phyloP scores from a whole-genome alignment of 176 grass and related monocot genomes.

The Musa schizocarpa region DNA sequence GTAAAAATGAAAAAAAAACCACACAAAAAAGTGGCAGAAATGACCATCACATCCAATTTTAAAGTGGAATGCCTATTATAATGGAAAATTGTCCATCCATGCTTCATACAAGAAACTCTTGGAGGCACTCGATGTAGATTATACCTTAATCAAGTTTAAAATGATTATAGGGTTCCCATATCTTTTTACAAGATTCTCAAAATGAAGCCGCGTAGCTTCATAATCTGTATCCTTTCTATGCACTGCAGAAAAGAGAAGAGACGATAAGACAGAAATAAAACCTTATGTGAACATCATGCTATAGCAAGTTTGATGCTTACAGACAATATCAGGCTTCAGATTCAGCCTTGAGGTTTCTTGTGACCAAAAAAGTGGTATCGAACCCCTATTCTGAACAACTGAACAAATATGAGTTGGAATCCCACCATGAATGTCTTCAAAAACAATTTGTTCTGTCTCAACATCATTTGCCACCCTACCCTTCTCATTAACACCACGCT shows the following conservation, averaged over 20 bases:
- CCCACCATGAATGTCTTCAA: constrained; percentile 39
- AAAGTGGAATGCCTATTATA: background rate
- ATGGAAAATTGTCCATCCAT: background rate
- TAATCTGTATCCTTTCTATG: constrained; percentile 58
- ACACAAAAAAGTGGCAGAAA: constrained; percentile 4
- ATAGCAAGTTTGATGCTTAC: constrained; percentile 46
- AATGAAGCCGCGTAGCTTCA: constrained; percentile 81
- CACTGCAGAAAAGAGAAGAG: constrained; percentile 40
- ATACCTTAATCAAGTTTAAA: constrained; percentile 94
- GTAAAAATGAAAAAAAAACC: background rate
- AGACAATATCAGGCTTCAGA: constrained; percentile 78
- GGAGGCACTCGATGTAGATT: background rate
- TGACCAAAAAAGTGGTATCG: constrained; percentile 92
- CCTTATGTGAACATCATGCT: background rate
- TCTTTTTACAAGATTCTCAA: constrained; percentile 72
- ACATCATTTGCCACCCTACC: constrained; percentile 98
- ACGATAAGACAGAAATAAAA: background rate
- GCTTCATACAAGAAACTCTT: background rate
- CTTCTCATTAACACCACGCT: constrained; percentile 80
- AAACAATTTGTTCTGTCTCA: constrained; percentile 92
- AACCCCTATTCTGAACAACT: constrained; percentile 91
- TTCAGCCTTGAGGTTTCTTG: constrained; percentile 73
- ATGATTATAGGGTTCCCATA: constrained; percentile 93
- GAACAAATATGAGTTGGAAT: constrained; percentile 67
- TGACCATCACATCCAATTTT: background rate